A percentile compares a stretch with the other conserved stretches of the same genome.
phyloP scores from a whole-genome alignment of 805 yeast genomes.

The Pichia manshurica region DNA sequence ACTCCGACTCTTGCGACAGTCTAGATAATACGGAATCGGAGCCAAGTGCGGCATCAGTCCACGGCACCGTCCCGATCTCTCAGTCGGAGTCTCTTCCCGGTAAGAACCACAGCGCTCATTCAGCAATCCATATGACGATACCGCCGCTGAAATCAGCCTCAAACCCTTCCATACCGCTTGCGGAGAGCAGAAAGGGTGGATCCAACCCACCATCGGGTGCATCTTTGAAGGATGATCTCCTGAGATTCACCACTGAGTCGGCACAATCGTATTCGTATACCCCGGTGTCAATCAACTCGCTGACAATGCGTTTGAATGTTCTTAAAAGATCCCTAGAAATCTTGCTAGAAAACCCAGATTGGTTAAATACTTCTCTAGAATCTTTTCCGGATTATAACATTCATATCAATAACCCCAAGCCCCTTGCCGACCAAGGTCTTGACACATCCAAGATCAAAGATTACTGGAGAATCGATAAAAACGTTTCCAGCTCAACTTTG shows the following conservation, averaged over 20 bases:
- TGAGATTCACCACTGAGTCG: conserved; percentile 69
- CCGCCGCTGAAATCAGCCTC: no score
- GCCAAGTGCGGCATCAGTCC: no score
- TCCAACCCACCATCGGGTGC: no score
- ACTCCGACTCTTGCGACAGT: conserved; percentile 13
- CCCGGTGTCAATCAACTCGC: conserved; percentile 71
- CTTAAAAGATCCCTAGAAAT: conserved; percentile 73
- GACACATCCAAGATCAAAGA: conserved; percentile 1
- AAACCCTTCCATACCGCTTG: no score
- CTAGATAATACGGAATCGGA: neutral
- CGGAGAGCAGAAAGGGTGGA: no score
- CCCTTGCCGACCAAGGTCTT: neutral
- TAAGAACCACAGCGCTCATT: neutral
- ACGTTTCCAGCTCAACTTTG: conserved; percentile 43
- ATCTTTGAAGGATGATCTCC: conserved; percentile 5
- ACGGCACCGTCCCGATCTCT: no score
- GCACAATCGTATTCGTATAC: conserved; percentile 84
- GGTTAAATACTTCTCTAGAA: conserved; percentile 24
- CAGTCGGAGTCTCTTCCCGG: no score
- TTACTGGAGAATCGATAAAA: conserved; percentile 33
- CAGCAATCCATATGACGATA: neutral
- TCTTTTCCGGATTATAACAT: conserved; percentile 9
- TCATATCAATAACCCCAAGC: neutral
- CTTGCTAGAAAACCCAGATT: conserved; percentile 55
- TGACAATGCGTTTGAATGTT: conserved; percentile 69